A percentile compares a stretch with the other conserved stretches of the same genome.
phyloP scores from a whole-genome alignment of 2,329 filamentous ascomycete genomes.

The Chrysoporthe puriensis region DNA sequence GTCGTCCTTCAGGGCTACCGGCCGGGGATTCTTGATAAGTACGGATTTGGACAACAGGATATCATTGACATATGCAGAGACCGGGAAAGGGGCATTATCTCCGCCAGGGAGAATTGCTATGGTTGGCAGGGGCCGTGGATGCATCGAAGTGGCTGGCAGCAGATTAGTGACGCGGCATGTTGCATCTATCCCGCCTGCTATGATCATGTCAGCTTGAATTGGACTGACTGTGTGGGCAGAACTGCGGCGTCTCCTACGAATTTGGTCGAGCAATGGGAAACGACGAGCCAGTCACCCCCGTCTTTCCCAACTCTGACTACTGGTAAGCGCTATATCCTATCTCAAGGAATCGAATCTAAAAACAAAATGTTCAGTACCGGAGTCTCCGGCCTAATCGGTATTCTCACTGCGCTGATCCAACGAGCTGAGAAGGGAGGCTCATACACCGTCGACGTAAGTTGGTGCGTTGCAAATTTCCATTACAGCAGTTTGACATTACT shows the following conservation, averaged over 20 bases:
- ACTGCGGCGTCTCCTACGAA: slow-evolving; percentile 48
- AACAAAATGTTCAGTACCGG: slow-evolving; percentile 36
- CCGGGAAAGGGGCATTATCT: slow-evolving; percentile 49
- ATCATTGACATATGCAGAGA: slow-evolving; percentile 44
- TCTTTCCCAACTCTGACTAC: slow-evolving; percentile 39
- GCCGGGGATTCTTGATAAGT: slow-evolving; percentile 45
- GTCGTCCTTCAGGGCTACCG: slow-evolving; percentile 59
- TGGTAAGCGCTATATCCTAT: slow-evolving; percentile 35
- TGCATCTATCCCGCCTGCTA: neutral
- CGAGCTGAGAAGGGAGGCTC: slow-evolving; percentile 17
- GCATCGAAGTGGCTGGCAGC: slow-evolving; percentile 53
- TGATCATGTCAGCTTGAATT: slow-evolving; percentile 35
- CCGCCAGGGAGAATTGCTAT: slow-evolving; percentile 55
- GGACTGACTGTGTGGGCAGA: slow-evolving; percentile 40
- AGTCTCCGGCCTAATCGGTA: slow-evolving; percentile 40
- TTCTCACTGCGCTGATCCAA: slow-evolving; percentile 42
- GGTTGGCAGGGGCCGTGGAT: slow-evolving; percentile 50
- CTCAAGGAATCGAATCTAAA: neutral
- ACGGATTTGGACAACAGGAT: slow-evolving; percentile 45
- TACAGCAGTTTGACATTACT: neutral
- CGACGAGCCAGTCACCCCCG: slow-evolving; percentile 36
- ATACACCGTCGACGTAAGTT: slow-evolving; percentile 11
- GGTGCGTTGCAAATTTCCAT: neutral
- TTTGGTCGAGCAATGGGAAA: slow-evolving; percentile 49
- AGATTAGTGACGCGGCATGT: slow-evolving; percentile 52